Evolutionary conservation across 108 stramenopile genomes (phyloP).

Genomic region (Licmophora abbreviata): DNA sequence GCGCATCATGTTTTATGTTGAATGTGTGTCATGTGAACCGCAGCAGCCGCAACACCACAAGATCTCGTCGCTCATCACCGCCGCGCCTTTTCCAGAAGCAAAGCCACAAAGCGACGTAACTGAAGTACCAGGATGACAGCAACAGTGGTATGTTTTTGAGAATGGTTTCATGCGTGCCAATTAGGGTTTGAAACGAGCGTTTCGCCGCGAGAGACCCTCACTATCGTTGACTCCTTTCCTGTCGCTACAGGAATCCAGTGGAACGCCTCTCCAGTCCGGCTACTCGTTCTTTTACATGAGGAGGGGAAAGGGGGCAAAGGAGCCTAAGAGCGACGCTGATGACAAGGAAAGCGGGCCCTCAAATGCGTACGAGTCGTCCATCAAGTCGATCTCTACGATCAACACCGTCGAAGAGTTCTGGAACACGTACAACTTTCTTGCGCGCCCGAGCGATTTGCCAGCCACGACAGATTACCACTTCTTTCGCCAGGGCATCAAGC

Average conservation of each 20-base stretch:
- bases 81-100: too few relatives aligned
- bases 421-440: slow-evolving; percentile 83
- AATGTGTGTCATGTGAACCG: too few relatives aligned
- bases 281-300: slow-evolving; percentile 76
- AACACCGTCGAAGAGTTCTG: slow-evolving; percentile 92
- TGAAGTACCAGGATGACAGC: too few relatives aligned
- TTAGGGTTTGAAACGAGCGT: too few relatives aligned
- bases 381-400: slow-evolving; percentile 80
- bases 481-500: slow-evolving; percentile 92
- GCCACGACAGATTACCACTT: slow-evolving; percentile 88
- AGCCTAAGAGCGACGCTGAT: not conserved
- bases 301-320: slow-evolving; percentile 39
- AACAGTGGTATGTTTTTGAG: too few relatives aligned
- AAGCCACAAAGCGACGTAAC: too few relatives aligned
- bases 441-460: slow-evolving; percentile 72
- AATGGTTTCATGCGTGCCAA: too few relatives aligned
- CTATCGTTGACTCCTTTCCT: not conserved
- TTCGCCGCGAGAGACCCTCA: too few relatives aligned
- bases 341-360: slow-evolving; percentile 3
- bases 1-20: too few relatives aligned
- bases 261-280: slow-evolving; percentile 33
- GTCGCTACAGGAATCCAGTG: not conserved
- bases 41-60: too few relatives aligned
- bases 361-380: slow-evolving; percentile 69
- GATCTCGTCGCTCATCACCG: too few relatives aligned